Evolutionary conservation across 495 filamentous ascomycete genomes (phyloP), one percentile per base, ranked within the genome.

Genomic region (Cenococcum geophilum): DNA sequence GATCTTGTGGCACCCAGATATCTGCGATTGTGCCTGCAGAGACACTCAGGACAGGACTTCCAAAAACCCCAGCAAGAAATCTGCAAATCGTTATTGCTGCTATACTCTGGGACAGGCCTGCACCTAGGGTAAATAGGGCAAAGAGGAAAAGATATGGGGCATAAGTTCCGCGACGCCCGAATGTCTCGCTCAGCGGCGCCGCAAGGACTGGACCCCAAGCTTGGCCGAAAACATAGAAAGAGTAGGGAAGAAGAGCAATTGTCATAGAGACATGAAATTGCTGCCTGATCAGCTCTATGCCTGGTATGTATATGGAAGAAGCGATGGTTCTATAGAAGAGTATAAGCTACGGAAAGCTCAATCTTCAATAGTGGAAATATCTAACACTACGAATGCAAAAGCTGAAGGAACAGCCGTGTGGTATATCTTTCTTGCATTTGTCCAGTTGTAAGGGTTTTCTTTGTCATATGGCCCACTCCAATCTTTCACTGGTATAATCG

Each of bases 301-400:
- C 70, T 1, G 70, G 59, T 37, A 66, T 68, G 55, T 68, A 72
- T n/a, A 72, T 63, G 0, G 70, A 68, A 37, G 70, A 64, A 14
- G 58, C 69, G 6, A 6, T 32, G 27, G 27, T 32, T 32, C 27
- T 32, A n/a, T n/a, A 6, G 6, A 32, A 32, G 27, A 32, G 27
- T 3, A 32, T 32, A 32, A 32, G 27, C 27, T 32, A 32, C 27
- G 6, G 6, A 32, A 32, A 2, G 27, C 27, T 32, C 6, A 32
- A 32, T n/a, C 27, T 32, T 32, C 6, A 6, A 32, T 2, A 32
- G 2, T 6, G 27, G 27, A 6, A 2, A 32, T 32, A 32, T 32
- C 27, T 32, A 6, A 32, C 27, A 32, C 27, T 32, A 32, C 27
- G 6, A 32, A 32, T 2, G 27, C 27, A 32, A 32, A 32, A 32